Evolutionary conservation across 1,284 basidiomycete species (phyloP).

Genomic region (Cutaneotrichosporon sp.): DNA sequence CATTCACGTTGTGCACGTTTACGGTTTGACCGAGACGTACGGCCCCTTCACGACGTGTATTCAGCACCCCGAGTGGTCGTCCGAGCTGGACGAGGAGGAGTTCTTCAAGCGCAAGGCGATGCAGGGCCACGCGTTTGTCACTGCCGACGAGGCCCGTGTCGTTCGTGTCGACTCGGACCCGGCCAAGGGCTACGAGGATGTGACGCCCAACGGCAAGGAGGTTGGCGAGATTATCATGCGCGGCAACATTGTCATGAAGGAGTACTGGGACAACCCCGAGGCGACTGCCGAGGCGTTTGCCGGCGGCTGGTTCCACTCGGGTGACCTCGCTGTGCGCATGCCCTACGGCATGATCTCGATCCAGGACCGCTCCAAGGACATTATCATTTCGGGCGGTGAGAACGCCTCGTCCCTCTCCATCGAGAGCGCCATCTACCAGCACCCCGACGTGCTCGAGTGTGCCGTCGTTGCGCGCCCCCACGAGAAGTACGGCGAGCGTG

Average conservation of each 20-base stretch:
- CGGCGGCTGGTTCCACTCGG: slow-evolving; percentile 74
- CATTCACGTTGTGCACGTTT: slow-evolving; percentile 43
- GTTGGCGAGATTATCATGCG: slow-evolving; percentile 20
- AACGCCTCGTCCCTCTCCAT: slow-evolving; percentile 81
- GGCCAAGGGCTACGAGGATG: slow-evolving; percentile 15
- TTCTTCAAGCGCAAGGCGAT: slow-evolving; percentile 21
- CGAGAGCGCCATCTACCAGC: slow-evolving; percentile 65
- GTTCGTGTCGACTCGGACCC: slow-evolving; percentile 10
- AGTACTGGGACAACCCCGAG: slow-evolving; percentile 68
- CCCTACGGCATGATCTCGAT: slow-evolving; percentile 69
- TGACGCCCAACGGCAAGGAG: slow-evolving; percentile 15
- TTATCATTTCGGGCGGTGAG: slow-evolving; percentile 85
- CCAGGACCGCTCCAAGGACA: slow-evolving; percentile 54
- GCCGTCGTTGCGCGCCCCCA: slow-evolving; percentile 72
- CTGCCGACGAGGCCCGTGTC: slow-evolving; percentile 16
- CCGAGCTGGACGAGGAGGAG: slow-evolving; percentile 15
- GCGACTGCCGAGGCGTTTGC: slow-evolving; percentile 65
- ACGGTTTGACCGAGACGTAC: slow-evolving; percentile 53
- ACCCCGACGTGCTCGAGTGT: slow-evolving; percentile 63
- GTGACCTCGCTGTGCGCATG: slow-evolving; percentile 76
- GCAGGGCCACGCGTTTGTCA: slow-evolving; percentile 17
- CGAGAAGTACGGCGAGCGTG: slow-evolving; percentile 64
- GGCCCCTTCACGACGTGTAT: slow-evolving; percentile 16
- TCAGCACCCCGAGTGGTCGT: slow-evolving; percentile 14
- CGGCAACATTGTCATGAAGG: slow-evolving; percentile 45